A percentile compares a stretch with the other conserved stretches of the same genome.
phyloP scores from a whole-genome alignment of 805 yeast genomes.

The Blastobotrys mokoenaii region DNA sequence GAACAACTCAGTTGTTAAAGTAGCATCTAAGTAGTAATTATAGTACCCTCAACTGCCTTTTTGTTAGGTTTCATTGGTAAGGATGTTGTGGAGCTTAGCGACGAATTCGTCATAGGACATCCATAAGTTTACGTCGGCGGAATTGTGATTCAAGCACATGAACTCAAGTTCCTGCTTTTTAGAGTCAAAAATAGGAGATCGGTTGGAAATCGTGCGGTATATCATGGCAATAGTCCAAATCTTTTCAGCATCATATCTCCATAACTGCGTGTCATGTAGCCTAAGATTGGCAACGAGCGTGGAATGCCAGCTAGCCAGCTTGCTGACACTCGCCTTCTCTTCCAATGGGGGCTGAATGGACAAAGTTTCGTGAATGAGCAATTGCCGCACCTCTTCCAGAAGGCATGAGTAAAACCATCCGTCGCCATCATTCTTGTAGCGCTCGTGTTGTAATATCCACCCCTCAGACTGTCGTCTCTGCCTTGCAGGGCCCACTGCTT shows the following conservation, averaged over 20 bases:
- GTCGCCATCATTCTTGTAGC: too few species aligned
- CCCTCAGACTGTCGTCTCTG: too few species aligned
- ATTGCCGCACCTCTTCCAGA: neutral
- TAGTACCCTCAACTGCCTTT: too few species aligned
- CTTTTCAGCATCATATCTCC: constrained; percentile 2
- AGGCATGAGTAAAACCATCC: neutral
- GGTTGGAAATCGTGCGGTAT: neutral
- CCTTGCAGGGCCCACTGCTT: too few species aligned
- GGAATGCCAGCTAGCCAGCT: neutral
- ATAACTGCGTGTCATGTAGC: neutral
- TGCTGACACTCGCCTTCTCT: neutral
- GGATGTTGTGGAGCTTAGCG: neutral
- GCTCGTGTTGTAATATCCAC: too few species aligned
- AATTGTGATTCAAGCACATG: neutral
- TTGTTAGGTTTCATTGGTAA: neutral
- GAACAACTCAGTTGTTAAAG: too few species aligned
- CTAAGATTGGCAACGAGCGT: neutral
- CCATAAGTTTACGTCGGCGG: neutral
- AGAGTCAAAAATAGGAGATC: neutral
- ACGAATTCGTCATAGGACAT: neutral
- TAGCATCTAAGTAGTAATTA: too few species aligned
- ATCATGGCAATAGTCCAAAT: constrained; percentile 1
- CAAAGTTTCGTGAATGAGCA: neutral
- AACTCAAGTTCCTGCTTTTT: neutral
- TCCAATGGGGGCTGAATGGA: too few species aligned